phyloP scores from a whole-genome alignment of 2,329 filamentous ascomycete species.

The Colletotrichum destructivum region DNA sequence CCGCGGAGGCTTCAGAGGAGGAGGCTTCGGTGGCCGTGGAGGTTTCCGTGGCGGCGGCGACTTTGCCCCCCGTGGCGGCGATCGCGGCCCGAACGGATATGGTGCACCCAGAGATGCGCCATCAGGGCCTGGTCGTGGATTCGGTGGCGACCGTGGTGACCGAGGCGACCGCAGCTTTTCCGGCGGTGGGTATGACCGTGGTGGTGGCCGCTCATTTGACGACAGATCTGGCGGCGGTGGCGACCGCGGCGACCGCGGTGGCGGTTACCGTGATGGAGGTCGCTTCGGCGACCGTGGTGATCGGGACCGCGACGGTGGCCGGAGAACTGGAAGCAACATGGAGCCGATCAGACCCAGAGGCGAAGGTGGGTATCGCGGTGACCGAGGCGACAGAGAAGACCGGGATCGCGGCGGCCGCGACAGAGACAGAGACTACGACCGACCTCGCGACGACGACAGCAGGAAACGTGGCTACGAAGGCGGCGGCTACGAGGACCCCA shows the following conservation, averaged over 20 bases:
- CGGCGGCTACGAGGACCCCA: constrained; percentile 83
- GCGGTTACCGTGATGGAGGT: constrained; percentile 55
- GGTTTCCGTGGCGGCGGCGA: constrained; percentile 63
- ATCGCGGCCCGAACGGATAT: constrained; percentile 62
- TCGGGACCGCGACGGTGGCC: constrained; percentile 50
- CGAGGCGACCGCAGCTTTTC: constrained; percentile 61
- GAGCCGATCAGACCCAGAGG: constrained; percentile 81
- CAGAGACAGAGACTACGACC: constrained; percentile 68
- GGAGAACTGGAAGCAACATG: constrained; percentile 82
- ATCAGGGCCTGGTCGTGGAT: constrained; percentile 66
- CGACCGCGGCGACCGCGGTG: constrained; percentile 55
- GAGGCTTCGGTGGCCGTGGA: constrained; percentile 71
- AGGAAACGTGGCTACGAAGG: constrained; percentile 83
- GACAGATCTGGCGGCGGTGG: constrained; percentile 65
- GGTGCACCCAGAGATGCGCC: constrained; percentile 72
- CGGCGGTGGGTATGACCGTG: constrained; percentile 70
- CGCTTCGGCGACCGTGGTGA: constrained; percentile 49
- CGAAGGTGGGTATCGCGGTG: constrained; percentile 68
- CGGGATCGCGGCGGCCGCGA: constrained; percentile 63
- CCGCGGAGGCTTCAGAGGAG: constrained; percentile 58
- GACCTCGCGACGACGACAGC: constrained; percentile 71
- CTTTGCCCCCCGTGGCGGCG: constrained; percentile 59
- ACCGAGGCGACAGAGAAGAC: constrained; percentile 55
- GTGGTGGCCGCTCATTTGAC: constrained; percentile 72
- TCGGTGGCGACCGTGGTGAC: constrained; percentile 60